phyloP scores from a whole-genome alignment of 2,329 filamentous ascomycete genomes.

The Fusarium domesticum region DNA sequence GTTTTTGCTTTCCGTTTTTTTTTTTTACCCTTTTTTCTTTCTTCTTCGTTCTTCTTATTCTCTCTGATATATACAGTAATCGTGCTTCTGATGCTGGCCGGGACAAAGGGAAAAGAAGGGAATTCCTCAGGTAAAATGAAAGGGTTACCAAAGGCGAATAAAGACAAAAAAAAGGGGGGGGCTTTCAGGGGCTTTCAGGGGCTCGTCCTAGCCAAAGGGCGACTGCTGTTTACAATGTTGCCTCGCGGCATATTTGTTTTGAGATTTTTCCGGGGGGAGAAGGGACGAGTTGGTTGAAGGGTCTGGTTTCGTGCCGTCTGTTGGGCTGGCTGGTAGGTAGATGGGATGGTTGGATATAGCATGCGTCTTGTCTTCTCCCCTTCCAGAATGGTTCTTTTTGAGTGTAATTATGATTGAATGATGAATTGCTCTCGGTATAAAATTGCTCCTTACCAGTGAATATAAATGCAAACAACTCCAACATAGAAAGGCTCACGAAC shows the following conservation, averaged over 20 bases:
- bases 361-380: background rate
- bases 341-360: background rate
- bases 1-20: background rate
- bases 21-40: background rate
- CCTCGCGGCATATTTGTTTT: slow-evolving; percentile 45
- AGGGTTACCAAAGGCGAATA: slow-evolving; percentile 11
- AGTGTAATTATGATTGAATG: background rate
- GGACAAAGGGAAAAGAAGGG: background rate
- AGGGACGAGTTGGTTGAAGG: too few relatives aligned
- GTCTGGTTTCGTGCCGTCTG: too few relatives aligned
- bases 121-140: background rate
- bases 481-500: too few relatives aligned
- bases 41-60: background rate
- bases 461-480: too few relatives aligned
- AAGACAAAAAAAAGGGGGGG: slow-evolving; percentile 13
- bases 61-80: background rate
- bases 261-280: slow-evolving; percentile 22
- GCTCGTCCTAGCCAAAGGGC: slow-evolving; percentile 17
- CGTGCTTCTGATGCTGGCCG: background rate
- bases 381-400: background rate
- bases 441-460: too few relatives aligned
- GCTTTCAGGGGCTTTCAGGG: too few relatives aligned
- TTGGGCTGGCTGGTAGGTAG: background rate
- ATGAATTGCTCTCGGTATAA: background rate
- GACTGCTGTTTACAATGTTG: slow-evolving; percentile 42